Evolutionary conservation across 495 filamentous ascomycete genomes (phyloP), one percentile per base, ranked within the genome.

Genomic region (Tuber aestivum): DNA sequence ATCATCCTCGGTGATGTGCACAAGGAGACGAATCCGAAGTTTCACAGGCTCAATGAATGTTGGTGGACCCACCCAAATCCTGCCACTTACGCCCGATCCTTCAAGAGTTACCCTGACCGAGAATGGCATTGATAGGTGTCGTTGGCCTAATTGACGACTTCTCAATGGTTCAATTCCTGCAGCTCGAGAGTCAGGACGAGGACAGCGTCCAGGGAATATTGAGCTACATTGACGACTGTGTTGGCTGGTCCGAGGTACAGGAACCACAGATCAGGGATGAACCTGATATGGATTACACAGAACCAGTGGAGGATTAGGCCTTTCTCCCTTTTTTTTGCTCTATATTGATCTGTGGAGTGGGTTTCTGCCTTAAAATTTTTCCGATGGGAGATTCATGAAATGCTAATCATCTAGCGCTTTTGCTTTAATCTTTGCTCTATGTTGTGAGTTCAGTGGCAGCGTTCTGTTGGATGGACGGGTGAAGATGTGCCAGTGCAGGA

Each of bases 191-290:
- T 70, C 92, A 94, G 79, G 91, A 97, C 78, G 95, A 97, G 84
- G 95, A 99, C 78, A 97, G 95, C 82, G 92, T 99, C 14, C 90
- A 89, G 6, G 90, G 90, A 12, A 90, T 98, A n/a, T 83, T 99
- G 77, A 97, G 95, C 86, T 94, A 97, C 81, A 97, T 99, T 79
- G 95, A 99, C 77, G 94, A 99, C 86, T 91, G 92, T 8, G 94
- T 97, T 77, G 96, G 97, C 78, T 99, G 89, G 84, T 94, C 97
- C 82, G 95, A 99, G 80, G 94, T 95, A 20, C 95, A 98, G 83
- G 95, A 99, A 82, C 95, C 95, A 1, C 89, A 88, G 81, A 96
- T 95, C 35, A 88, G 89, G 32, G 94, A 97, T 73, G 91, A 91
- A 70, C 88, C 92, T 70, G 89, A 91, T n/a, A 87, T 88, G 50